Percentiles rank a stretch among this genome's conserved stretches.
phyloP scores from a whole-genome alignment of 2,329 filamentous ascomycete species.

The Aspergillus terreus region DNA sequence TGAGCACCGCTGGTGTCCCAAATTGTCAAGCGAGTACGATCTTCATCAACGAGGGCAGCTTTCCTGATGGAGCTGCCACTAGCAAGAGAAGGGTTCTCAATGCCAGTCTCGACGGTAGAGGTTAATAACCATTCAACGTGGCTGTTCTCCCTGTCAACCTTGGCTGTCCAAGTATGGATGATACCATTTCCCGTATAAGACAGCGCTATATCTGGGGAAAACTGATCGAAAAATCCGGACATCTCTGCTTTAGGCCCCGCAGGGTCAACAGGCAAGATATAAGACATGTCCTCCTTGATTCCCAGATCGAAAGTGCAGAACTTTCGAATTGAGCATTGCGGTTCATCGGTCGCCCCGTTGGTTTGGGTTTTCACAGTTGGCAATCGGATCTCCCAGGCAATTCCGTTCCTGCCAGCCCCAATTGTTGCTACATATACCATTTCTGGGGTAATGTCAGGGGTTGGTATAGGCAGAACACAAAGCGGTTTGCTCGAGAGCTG shows the following conservation, averaged over 20 bases:
- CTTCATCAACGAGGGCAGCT: constrained; percentile 73
- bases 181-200: constrained; percentile 74
- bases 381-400: constrained; percentile 74
- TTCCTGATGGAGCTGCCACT: constrained; percentile 86
- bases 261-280: constrained; percentile 78
- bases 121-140: constrained; percentile 78
- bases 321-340: constrained; percentile 53
- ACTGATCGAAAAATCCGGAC: constrained; percentile 78
- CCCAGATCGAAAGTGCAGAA: constrained; percentile 70
- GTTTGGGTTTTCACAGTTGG: constrained; percentile 41
- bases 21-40: constrained; percentile 73
- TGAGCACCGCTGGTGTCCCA: constrained; percentile 84
- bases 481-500: constrained; percentile 66
- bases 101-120: constrained; percentile 73
- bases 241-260: constrained; percentile 69
- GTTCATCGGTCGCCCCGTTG: constrained; percentile 24
- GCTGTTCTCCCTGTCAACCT: constrained; percentile 58
- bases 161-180: constrained; percentile 81
- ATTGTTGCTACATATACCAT: constrained; percentile 73
- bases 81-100: constrained; percentile 68
- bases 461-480: constrained; percentile 70
- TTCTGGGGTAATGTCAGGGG: constrained; percentile 54
- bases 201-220: constrained; percentile 79
- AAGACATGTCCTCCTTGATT: constrained; percentile 49
- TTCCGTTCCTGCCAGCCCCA: constrained; percentile 70